Evolutionary conservation across 148 eudicot species (phyloP).

Genomic region (Cornus florida): DNA sequence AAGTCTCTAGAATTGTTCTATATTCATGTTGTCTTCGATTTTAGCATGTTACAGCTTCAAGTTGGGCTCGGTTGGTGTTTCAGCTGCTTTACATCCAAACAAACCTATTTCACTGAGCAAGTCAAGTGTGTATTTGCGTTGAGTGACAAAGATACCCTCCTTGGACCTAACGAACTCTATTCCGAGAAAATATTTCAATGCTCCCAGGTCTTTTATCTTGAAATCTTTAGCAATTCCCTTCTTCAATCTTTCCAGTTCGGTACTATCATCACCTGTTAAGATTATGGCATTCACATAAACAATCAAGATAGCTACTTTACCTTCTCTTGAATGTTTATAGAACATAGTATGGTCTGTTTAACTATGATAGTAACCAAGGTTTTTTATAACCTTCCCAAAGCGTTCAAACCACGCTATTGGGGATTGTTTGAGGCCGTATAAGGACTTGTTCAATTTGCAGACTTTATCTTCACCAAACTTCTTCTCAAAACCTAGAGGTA

Average conservation of each 20-base stretch:
- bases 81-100: not conserved
- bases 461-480: not conserved
- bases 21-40: not conserved
- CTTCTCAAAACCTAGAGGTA: not conserved
- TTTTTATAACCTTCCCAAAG: not conserved
- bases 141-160: not conserved
- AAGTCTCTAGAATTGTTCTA: no score
- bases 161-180: not conserved
- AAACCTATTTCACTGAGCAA: not conserved
- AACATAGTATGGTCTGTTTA: not conserved
- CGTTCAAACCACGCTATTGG: not conserved
- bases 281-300: not conserved
- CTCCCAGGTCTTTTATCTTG: not conserved
- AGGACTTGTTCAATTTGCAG: not conserved
- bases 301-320: constrained; percentile 1
- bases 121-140: not conserved
- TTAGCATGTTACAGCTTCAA: not conserved
- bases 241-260: not conserved
- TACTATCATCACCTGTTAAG: not conserved
- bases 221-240: not conserved
- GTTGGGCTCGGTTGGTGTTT: not conserved
- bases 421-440: not conserved
- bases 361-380: not conserved
- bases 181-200: not conserved
- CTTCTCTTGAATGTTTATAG: not conserved